Base-by-base conservation (phyloP, 495 filamentous ascomycete species). In the Xylaria nigripes region DNA sequence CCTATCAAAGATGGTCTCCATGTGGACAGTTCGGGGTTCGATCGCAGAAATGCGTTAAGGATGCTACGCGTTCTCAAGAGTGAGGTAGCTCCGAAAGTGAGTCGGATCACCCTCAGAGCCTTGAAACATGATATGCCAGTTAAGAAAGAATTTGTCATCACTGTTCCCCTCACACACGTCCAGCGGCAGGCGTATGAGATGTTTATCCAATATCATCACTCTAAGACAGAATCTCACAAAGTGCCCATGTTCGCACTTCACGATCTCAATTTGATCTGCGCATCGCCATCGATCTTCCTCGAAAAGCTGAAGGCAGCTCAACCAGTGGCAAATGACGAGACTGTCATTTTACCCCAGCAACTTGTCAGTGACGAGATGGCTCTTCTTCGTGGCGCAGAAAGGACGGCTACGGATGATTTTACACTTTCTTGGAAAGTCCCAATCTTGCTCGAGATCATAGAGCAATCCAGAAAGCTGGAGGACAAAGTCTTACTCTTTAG, bases 401-500 rank as follows among this genome's bases (percentile, higher is more conserved):
- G 61, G 1, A 51, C 49, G 8, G 63, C 67, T n/a, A 61, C 69
- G 4, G 67, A 68, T 9, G 50, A 68, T 9, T 51, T 63, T 25
- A 52, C 72, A 0, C 54, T 77, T 22, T 90, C 88, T 2, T 72
- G 83, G 61, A 90, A 92, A 59, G 76, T 85, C 7, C 41, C 70
- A n/a, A 69, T 91, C 0, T 68, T 93, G 12, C 60, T 81, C 19
- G 68, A 70, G 16, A 92, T 96, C 43, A 57, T 95, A 1, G 64
- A 82, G 0, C 75, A 81, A 46, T 83, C 82, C 10, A 75, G 78
- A 42, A 65, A 59, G 6, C 67, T 74, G 1, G 74, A 76, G 0
- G 91, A 97, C 63, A 86, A 89, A 58, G 75, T 88, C 13, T 70
- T 97, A 2, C 69, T 96, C 3, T 96, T 96, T 59, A 88, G 86